Percentiles rank a stretch among this genome's conserved stretches.
Conservation (phyloP, 78 protist genomes). For the Planoprotostelium fungivorum region DNA sequence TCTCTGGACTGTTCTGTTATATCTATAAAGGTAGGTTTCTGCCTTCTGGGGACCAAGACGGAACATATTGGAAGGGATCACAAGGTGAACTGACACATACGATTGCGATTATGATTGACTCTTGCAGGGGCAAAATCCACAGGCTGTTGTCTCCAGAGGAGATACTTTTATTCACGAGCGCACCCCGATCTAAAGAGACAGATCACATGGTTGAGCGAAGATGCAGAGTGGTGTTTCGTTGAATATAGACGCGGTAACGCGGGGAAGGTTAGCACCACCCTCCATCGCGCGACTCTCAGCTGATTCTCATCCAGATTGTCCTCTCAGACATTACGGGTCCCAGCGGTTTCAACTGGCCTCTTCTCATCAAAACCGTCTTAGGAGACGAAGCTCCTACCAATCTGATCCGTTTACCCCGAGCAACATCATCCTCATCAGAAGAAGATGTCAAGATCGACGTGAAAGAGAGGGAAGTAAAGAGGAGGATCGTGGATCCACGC, state of each 20-base stretch:
- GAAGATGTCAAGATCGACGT: too few relatives aligned
- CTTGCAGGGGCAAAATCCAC: neutral
- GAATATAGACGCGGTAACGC: neutral
- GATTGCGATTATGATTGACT: neutral
- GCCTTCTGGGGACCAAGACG: neutral
- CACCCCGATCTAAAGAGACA: neutral
- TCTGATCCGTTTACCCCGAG: too few relatives aligned
- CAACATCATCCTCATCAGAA: too few relatives aligned
- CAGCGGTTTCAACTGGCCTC: too few relatives aligned
- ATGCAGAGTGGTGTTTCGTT: neutral
- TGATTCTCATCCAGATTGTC: too few relatives aligned
- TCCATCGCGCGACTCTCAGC: too few relatives aligned
- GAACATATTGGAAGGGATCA: neutral
- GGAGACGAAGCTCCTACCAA: too few relatives aligned
- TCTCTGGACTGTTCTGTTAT: neutral
- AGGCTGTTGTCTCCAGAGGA: neutral
- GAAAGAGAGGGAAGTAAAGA: too few relatives aligned
- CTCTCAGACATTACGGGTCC: too few relatives aligned
- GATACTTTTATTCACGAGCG: neutral
- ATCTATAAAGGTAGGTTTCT: neutral
- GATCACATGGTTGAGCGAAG: neutral
- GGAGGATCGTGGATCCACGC: too few relatives aligned
- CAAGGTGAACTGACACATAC: neutral
- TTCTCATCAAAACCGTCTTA: too few relatives aligned
- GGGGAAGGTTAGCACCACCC: too few relatives aligned